Evolutionary conservation across 768 basidiomycete genomes (phyloP).

Genomic region (Cantharellus anzutake): DNA sequence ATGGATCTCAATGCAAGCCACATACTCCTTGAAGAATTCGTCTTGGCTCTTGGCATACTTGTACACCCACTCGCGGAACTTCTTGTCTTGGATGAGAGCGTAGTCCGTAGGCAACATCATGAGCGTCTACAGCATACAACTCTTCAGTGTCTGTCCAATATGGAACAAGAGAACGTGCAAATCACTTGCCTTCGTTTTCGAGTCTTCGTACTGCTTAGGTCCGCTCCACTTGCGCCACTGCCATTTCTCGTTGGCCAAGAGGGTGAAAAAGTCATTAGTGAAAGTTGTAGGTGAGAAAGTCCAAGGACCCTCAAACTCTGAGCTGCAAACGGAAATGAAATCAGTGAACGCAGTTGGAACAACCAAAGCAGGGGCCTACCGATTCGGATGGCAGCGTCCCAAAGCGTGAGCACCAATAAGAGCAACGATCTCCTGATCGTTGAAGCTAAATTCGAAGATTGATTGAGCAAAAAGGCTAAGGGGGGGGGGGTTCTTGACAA

Average conservation of each 20-base stretch:
- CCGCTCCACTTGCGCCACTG: slow-evolving; percentile 92
- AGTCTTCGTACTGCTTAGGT: slow-evolving; percentile 87
- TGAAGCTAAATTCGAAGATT: slow-evolving; percentile 37
- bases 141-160: not conserved
- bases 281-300: slow-evolving; percentile 83
- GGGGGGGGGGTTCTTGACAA: not conserved
- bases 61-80: slow-evolving; percentile 76
- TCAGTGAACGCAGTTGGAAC: not conserved
- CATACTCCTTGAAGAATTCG: slow-evolving; percentile 88
- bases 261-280: slow-evolving; percentile 72
- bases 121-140: slow-evolving; percentile 21
- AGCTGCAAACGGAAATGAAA: slow-evolving; percentile 18
- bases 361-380: slow-evolving; percentile 21
- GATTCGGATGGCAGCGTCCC: slow-evolving; percentile 79
- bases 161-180: not conserved
- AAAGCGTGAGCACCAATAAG: slow-evolving; percentile 89
- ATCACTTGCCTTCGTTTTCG: slow-evolving; percentile 38
- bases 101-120: slow-evolving; percentile 99
- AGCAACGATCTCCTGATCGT: slow-evolving; percentile 94
- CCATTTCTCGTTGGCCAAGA: slow-evolving; percentile 83
- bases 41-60: slow-evolving; percentile 72
- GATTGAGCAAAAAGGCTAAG: not conserved
- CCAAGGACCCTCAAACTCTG: slow-evolving; percentile 84
- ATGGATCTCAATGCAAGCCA: slow-evolving; percentile 7
- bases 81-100: slow-evolving; percentile 74